Base-by-base conservation (phyloP, 768 basidiomycete genomes). In the Mycena belliarum region DNA sequence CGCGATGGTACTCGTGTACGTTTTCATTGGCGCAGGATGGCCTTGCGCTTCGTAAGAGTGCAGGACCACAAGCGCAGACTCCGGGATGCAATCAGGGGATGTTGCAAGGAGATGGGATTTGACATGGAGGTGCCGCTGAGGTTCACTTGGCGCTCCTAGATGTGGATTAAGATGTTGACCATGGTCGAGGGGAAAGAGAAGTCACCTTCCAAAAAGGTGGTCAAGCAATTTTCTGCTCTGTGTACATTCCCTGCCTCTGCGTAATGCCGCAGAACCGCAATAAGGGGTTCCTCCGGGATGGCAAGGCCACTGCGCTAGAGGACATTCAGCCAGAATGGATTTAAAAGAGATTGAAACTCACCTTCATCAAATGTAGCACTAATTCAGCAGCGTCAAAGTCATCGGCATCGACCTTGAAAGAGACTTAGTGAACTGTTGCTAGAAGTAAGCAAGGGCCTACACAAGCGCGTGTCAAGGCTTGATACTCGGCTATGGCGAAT, bases 101-200 rank as follows among this genome's bases (percentile, higher is more conserved):
- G 79, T 70, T 1, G 82, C 73, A 38, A 75, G 75, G 32, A 94
- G 71, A 66, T 90, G 81, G 0, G 85, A 78, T 68, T 85, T 86
- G 58, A 95, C 72, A 60, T 94, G 87, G 16, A 91, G 77, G 64
- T 93, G 84, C 2, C 85, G 83, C 61, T 90, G 88, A 18, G 59
- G 68, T 35, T 81, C 81, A 0, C 80, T 84, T 26, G 81, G 84
- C 12, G 69, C 50, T 11, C 61, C 75, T 78, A 18, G 23, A 20
- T 10, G 14, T 16, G 53, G n/a, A 18, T 29, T 62, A 18, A 59
- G 38, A 28, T 12, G 21, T 12, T 6, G 29, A 12, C 29, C 29
- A 41, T 41, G 32, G 28, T n/a, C 35, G 20, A 29, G 11, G 38
- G 29, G 28, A n/a, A 43, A 20, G 6, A 20, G 6, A 20, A 69